These are phyloP conservation scores for Takakia lepidozioides DNA, from an alignment of 225 moss, liverwort and hornwort genomes.

Conservation along the genomic window DNA sequence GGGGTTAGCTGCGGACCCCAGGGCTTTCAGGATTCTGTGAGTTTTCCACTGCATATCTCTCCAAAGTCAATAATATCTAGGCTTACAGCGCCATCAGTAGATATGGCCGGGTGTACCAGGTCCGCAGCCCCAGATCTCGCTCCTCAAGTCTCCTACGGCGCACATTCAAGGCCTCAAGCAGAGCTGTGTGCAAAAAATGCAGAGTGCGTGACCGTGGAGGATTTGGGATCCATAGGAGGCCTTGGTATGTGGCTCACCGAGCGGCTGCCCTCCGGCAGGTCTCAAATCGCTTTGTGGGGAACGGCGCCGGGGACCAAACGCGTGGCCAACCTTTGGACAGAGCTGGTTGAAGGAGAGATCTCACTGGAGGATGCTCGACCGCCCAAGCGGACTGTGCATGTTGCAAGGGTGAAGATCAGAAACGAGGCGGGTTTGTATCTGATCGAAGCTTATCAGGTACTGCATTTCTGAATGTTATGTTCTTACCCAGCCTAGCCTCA, in stretches of 20 bases:
- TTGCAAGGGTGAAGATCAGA: constrained; percentile 32
- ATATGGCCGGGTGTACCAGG: too few relatives aligned
- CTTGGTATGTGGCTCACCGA: constrained; percentile 31
- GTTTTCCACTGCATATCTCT: too few relatives aligned
- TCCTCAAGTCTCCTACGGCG: too few relatives aligned
- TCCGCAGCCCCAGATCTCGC: too few relatives aligned
- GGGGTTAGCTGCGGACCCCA: too few relatives aligned
- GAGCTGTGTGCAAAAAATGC: constrained; percentile 7
- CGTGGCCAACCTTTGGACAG: constrained; percentile 38
- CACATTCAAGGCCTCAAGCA: constrained; percentile 8
- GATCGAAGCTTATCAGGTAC: constrained; percentile 28
- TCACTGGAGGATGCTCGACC: constrained; percentile 32
- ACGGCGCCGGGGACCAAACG: constrained; percentile 20
- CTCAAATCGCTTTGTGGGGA: constrained; percentile 30
- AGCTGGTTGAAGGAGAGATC: constrained; percentile 34
- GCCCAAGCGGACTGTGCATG: constrained; percentile 30
- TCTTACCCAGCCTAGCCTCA: too few relatives aligned
- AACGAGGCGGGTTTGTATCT: constrained; percentile 19
- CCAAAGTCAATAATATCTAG: too few relatives aligned
- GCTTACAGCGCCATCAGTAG: too few relatives aligned
- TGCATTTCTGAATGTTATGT: too few relatives aligned
- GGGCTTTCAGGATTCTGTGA: too few relatives aligned
- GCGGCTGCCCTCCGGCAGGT: constrained; percentile 17
- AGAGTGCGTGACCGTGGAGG: constrained; percentile 20
- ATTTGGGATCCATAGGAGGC: constrained; percentile 23